Percentiles rank a stretch among this genome's conserved stretches.
These are phyloP conservation scores for Emmonsiellopsis sp. DNA, from an alignment of 2,329 filamentous ascomycete species.

Conservation along the genomic window DNA sequence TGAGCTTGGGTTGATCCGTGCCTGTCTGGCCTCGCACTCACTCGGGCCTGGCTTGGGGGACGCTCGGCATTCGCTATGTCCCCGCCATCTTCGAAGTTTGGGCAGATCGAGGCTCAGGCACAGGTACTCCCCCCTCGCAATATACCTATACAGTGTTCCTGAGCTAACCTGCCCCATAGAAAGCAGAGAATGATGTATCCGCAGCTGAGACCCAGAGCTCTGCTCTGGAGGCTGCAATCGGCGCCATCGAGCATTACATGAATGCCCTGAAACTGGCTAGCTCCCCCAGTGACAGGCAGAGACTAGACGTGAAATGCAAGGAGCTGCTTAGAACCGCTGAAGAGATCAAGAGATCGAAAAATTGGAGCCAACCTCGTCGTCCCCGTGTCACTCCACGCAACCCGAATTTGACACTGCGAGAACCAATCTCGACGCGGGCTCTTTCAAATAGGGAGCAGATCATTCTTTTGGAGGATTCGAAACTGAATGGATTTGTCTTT, in stretches of 20 bases:
- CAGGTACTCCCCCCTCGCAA: constrained; percentile 1
- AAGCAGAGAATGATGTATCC: constrained; percentile 26
- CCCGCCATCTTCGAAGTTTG: background rate
- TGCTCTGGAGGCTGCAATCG: constrained; percentile 66
- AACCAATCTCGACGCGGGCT: constrained; percentile 47
- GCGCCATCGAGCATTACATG: constrained; percentile 74
- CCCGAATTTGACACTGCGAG: constrained; percentile 25
- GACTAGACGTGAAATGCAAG: constrained; percentile 59
- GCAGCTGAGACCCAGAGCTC: constrained; percentile 46
- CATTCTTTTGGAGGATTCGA: constrained; percentile 66
- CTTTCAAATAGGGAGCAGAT: constrained; percentile 63
- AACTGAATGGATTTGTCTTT: constrained; percentile 72
- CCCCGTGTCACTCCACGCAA: constrained; percentile 13
- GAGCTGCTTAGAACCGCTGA: constrained; percentile 65
- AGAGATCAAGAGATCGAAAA: constrained; percentile 51
- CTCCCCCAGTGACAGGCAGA: constrained; percentile 53
- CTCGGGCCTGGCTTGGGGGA: background rate
- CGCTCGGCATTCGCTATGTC: background rate
- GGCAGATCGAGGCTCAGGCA: constrained; percentile 4
- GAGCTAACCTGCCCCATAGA: constrained; percentile 4
- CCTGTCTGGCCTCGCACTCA: background rate
- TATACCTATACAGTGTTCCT: background rate
- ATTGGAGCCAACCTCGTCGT: constrained; percentile 19
- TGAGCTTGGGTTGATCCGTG: too few species aligned
- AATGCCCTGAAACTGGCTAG: constrained; percentile 56